Evolutionary conservation across 2,329 filamentous ascomycete species (phyloP), one percentile per base, ranked within the genome.

Genomic region (Claviceps monticola): DNA sequence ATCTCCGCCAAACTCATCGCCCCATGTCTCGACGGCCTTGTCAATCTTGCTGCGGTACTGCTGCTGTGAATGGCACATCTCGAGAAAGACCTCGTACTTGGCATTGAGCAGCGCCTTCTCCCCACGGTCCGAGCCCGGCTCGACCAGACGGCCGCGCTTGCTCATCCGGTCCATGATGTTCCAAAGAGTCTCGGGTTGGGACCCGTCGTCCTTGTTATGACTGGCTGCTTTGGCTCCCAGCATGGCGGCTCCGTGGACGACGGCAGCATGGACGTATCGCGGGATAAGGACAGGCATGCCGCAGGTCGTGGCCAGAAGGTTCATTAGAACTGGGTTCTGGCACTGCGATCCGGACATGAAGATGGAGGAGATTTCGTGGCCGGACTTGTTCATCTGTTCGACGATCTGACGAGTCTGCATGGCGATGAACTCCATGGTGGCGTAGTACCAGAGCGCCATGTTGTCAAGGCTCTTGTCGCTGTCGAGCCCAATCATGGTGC

Each of bases 291-390:
- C 91, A 1, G 91, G 91, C 83, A 95, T 90, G 59, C 82, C 76
- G 69, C 91, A 97, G 0, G 85, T 86, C 0, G 90, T 93, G 14
- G 93, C 89, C 60, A 98, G 85, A 16, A 98, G 80, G 53, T 82
- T 78, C 84, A 98, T 95, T 51, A 98, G 75, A 54, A 97, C 81
- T 37, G 84, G 81, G 68, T 98, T 98, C 70, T 96, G 90, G 74
- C 93, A 98, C 68, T 97, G 93, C 11, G 88, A 94, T 55, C 93
- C 93, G 4, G 88, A 95, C 93, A 98, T 97, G 79, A 97, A 98
- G 69, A 98, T 95, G 56, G 85, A 91, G 48, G 78, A 82, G 66
- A 98, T 90, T 59, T 79, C 74, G 71, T 98, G 93, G 9, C 93
- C 93, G 1, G 88, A 75, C 46, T 78, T 74, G 74, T 97, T 98